These are phyloP conservation scores for Gastrolobium bilobum DNA, from an alignment of 306 rosid species.

Conservation along the genomic window DNA sequence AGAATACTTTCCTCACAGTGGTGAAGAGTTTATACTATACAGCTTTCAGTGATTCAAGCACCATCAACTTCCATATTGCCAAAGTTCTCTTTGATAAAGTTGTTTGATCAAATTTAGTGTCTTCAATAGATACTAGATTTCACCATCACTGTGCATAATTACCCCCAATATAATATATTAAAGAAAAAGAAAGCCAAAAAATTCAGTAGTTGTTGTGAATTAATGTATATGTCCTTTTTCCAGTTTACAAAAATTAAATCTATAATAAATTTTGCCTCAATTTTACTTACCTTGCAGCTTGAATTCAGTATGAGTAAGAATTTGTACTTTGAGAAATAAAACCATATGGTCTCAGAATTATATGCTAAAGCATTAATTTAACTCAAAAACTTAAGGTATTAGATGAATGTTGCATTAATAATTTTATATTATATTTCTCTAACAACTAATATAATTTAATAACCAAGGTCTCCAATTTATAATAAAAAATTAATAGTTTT, in stretches of 20 bases:
- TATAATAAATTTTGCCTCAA: not conserved
- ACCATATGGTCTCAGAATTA: too few species aligned
- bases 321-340: too few species aligned
- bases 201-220: not conserved
- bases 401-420: too few species aligned
- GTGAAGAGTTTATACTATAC: slow-evolving; percentile 77
- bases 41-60: slow-evolving; percentile 69
- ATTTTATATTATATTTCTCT: too few species aligned
- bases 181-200: not conserved
- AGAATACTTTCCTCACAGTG: slow-evolving; percentile 75
- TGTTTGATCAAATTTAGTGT: slow-evolving; percentile 41
- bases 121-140: not conserved
- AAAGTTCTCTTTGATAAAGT: slow-evolving; percentile 87
- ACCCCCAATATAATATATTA: not conserved
- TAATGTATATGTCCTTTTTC: not conserved
- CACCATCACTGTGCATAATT: slow-evolving; percentile 36
- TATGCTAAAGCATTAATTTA: too few species aligned
- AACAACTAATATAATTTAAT: too few species aligned
- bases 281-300: not conserved
- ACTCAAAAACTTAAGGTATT: too few species aligned
- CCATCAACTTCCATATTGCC: slow-evolving; percentile 73
- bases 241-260: not conserved
- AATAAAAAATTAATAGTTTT: too few species aligned
- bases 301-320: not conserved
- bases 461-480: not conserved